These are phyloP conservation scores for Mrakia frigida DNA, from an alignment of 768 basidiomycete genomes.

Conservation along the genomic window DNA sequence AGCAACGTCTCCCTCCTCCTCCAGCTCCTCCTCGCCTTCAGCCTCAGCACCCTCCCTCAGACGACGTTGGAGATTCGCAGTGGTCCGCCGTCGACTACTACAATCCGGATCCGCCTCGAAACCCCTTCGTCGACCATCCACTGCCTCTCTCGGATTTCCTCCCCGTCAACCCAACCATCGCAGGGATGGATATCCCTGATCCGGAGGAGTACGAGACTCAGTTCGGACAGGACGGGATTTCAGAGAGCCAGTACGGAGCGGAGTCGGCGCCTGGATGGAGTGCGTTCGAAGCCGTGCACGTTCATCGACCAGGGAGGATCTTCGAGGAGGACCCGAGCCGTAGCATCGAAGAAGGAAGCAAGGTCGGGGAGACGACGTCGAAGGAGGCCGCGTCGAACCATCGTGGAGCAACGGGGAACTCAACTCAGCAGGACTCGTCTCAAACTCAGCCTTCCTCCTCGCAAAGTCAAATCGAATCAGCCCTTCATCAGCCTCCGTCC, in stretches of 20 bases:
- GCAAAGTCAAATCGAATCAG: not conserved
- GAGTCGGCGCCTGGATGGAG: not conserved
- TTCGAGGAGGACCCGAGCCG: not conserved
- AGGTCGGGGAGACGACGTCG: not conserved
- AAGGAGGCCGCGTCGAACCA: not conserved
- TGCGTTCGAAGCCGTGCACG: conserved; percentile 8
- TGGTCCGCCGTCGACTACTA: conserved; percentile 7
- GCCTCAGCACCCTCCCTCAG: not conserved
- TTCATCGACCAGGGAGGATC: not conserved
- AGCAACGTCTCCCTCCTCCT: no score
- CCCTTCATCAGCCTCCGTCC: not conserved
- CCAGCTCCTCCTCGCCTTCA: not conserved
- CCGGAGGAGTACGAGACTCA: conserved; percentile 17
- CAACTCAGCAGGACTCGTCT: not conserved
- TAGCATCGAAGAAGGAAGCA: not conserved
- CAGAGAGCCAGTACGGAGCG: conserved; percentile 3
- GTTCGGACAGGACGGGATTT: not conserved
- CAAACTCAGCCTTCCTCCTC: conserved; percentile 4
- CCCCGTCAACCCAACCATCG: conserved; percentile 8
- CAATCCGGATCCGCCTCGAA: not conserved
- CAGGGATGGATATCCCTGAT: conserved; percentile 5
- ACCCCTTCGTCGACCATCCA: conserved; percentile 6
- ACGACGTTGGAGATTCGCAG: not conserved
- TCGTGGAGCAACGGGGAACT: not conserved
- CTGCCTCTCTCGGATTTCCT: not conserved